Base-by-base conservation (phyloP, 805 yeast species). In the Wickerhamiella domercqiae region DNA sequence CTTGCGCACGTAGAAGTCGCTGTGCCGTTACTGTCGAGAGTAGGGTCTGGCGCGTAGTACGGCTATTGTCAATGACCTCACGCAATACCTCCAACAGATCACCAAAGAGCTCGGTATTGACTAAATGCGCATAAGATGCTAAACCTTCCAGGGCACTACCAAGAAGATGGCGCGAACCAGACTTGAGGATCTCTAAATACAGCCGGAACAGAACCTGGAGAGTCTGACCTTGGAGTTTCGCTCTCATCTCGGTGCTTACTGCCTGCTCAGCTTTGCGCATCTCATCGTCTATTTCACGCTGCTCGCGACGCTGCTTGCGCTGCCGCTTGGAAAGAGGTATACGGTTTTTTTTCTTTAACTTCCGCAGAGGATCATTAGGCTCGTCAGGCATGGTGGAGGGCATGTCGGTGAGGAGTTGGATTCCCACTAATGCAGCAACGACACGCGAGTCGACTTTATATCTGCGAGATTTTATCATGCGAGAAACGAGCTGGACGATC, bases 131-230 rank as follows among this genome's bases (percentile, higher is more conserved):
- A 53, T 77, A 84, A 52, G 73, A 73, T 1, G 96, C 80, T 39
- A 90, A 61, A 3, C 97, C 97, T 60, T 90, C 97, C 38, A 90
- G 63, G 0, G 87, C 93, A 0, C 87, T 68, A 5, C 93, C 94
- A 65, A 83, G 74, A 37, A 90, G 62, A 15, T 70, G 68, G 28
- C 73, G 69, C 15, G 75, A 70, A 32, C 72, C 67, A 14, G 67
- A 68, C 54, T 70, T 78, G 44, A 90, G 63, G 21, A 87, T 71
- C 46, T 80, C 84, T 47, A 90, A 61, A 54, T 90, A 90, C 16
- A 82, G 58, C 1, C 77, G 67, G 42, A 90, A 64, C 21, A 84
- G 64, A 51, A 70, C 58, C 53, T 81, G 82, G 43, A 90, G 64
- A 4, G 84, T 76, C 47, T 83, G 84, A 0, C 90, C 78, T 58